Conservation (phyloP, 2,329 filamentous ascomycete species). For the Fusarium foetens region DNA sequence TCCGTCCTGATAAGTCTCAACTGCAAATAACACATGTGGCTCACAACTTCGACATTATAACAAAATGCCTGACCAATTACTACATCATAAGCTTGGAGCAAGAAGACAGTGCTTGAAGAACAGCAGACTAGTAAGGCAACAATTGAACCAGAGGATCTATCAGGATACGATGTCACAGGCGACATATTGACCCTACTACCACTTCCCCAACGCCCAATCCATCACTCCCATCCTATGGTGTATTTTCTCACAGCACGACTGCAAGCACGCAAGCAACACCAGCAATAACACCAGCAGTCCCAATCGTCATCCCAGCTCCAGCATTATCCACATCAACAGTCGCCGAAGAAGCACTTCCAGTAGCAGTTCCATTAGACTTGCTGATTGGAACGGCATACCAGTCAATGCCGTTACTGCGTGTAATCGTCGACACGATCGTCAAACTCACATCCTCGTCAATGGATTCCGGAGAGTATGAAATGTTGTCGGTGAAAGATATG, state of each 20-base stretch:
- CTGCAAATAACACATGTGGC: too few relatives aligned
- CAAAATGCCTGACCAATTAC: too few relatives aligned
- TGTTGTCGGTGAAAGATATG: neutral
- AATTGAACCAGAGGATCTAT: too few relatives aligned
- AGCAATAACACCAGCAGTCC: neutral
- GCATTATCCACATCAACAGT: neutral
- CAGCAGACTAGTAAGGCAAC: too few relatives aligned
- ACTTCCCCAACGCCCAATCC: neutral
- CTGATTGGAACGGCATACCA: neutral
- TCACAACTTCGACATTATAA: too few relatives aligned
- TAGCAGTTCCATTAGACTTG: neutral
- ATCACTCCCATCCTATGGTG: rapidly evolving
- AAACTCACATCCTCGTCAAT: neutral
- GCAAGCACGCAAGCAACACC: neutral
- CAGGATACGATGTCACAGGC: rapidly evolving
- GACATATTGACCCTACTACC: rapidly evolving
- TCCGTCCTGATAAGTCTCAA: too few relatives aligned
- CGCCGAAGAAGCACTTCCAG: neutral
- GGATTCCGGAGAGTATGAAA: neutral
- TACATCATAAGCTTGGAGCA: too few relatives aligned
- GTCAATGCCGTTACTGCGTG: neutral
- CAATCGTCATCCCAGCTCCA: neutral
- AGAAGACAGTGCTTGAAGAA: too few relatives aligned
- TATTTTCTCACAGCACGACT: neutral
- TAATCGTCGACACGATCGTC: neutral